These are phyloP conservation scores for Diplosphaera chodatii DNA, from an alignment of 139 green algal species.

Conservation along the genomic window DNA sequence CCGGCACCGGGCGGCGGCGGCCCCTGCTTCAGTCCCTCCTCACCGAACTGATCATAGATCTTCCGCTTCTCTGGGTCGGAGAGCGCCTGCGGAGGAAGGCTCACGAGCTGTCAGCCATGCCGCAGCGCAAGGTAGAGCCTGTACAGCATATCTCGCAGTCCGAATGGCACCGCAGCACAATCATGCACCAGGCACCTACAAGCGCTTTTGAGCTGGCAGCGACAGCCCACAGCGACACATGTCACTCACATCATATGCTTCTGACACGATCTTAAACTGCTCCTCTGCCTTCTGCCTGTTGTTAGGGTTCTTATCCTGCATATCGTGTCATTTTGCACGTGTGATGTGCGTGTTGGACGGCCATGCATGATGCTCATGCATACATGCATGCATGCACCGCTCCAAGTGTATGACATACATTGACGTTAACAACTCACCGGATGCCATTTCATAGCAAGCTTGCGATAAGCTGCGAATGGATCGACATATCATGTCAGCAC, in stretches of 20 bases:
- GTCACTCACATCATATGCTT: slow-evolving; percentile 77
- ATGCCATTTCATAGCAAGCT: slow-evolving; percentile 79
- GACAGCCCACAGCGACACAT: no score
- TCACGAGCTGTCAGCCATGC: no score
- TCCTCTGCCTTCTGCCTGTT: slow-evolving; percentile 49
- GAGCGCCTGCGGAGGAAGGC: slow-evolving; percentile 67
- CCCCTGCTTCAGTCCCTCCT: slow-evolving; percentile 80
- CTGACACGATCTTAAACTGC: slow-evolving; percentile 83
- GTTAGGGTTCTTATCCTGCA: slow-evolving; percentile 76
- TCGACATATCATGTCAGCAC: no score
- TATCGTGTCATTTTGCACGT: no score
- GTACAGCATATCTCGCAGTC: no score
- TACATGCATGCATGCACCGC: neutral
- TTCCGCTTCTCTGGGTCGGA: slow-evolving; percentile 75
- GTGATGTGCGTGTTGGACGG: no score
- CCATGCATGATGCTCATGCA: slow-evolving; percentile 1
- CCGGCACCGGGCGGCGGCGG: slow-evolving; percentile 16
- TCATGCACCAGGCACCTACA: no score
- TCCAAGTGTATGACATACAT: neutral
- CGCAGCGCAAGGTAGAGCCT: no score
- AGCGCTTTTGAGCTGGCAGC: no score
- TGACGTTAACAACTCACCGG: slow-evolving; percentile 34
- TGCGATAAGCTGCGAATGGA: slow-evolving; percentile 78
- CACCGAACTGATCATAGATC: slow-evolving; percentile 74
- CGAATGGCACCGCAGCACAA: no score